Evolutionary conservation across 1,139 yeast genomes (phyloP), one percentile per base, ranked within the genome.

Genomic region (Suhomyces yuchorum): DNA sequence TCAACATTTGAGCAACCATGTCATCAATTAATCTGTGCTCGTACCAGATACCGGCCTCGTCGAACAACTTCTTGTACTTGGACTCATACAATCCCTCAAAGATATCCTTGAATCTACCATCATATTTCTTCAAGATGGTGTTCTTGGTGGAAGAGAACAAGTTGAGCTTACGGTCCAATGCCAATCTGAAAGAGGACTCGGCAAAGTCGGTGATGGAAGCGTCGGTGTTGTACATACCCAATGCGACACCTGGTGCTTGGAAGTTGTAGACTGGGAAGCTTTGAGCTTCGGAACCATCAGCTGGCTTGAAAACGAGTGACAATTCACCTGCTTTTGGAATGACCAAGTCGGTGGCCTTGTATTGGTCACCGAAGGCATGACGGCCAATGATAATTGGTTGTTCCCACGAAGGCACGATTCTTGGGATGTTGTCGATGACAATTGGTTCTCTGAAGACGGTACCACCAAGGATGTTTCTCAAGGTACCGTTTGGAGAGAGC

Each of bases 1-100:
- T 87, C 64, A 87, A 72, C 95, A 87, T 87, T 70, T 87, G 95
- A 4, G 95, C 95, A 54, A 87, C 95, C 92, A 87, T 87, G 65
- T 87, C 95, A 66, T 87, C 95, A 55, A 87, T 87, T 57, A 87
- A 77, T 70, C 95, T 82, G 66, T 87, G 95, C 63, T 87, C 93
- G 61, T 85, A 87, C 81, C 84, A 80, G 57, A 87, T 81, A n/a
- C 87, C 88, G 43, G 71, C 65, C n/a, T 69, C 70, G 61, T 84
- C 89, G 63, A 86, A 86, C 51, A 77, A 67, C 18, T 64, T 42
- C 60, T 81, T 79, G 68, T 86, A 87, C 43, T 77, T 75, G 33
- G 73, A 49, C 34, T 81, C 87, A 60, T 81, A 87, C 49, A 87
- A 68, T 39, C 73, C 80, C 67, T 85, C 86, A 73, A 87, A 87